These are phyloP conservation scores for Cyberlindnera lachancei DNA, from an alignment of 805 yeast genomes.

Conservation along the genomic window DNA sequence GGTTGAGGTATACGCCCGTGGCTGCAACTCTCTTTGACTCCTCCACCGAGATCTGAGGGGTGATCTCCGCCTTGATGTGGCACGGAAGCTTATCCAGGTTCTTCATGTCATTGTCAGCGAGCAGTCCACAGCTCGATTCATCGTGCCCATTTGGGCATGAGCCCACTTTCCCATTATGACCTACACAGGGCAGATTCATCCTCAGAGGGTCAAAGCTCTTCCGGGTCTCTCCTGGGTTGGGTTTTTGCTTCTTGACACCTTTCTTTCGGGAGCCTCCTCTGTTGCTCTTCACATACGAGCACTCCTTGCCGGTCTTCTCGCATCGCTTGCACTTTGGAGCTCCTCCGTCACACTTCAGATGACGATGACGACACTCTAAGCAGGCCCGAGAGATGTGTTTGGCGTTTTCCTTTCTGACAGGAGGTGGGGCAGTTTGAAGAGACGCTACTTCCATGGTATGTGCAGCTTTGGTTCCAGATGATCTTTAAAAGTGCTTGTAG, in stretches of 20 bases:
- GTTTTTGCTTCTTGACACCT: conserved; percentile 30
- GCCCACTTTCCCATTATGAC: conserved; percentile 5
- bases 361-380: conserved; percentile 43
- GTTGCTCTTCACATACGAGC: conserved; percentile 43
- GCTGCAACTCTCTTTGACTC: not conserved
- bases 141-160: conserved; percentile 22
- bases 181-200: conserved; percentile 15
- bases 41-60: conserved; percentile 10
- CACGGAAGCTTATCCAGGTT: conserved; percentile 14
- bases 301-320: conserved; percentile 24
- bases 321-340: conserved; percentile 41
- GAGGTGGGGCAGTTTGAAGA: conserved; percentile 1
- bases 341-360: conserved; percentile 42
- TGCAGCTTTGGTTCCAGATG: not conserved
- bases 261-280: conserved; percentile 48
- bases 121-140: conserved; percentile 14
- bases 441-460: not conserved
- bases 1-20: conserved; percentile 1
- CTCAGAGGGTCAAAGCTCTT: conserved; percentile 2
- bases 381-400: conserved; percentile 44
- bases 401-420: conserved; percentile 11
- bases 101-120: conserved; percentile 9
- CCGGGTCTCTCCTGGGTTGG: not conserved
- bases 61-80: conserved; percentile 1
- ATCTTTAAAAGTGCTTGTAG: too few relatives aligned